Evolutionary conservation across 139 green algal genomes (phyloP), one percentile per base, ranked within the genome.

Genomic region (Micromonas commoda): DNA sequence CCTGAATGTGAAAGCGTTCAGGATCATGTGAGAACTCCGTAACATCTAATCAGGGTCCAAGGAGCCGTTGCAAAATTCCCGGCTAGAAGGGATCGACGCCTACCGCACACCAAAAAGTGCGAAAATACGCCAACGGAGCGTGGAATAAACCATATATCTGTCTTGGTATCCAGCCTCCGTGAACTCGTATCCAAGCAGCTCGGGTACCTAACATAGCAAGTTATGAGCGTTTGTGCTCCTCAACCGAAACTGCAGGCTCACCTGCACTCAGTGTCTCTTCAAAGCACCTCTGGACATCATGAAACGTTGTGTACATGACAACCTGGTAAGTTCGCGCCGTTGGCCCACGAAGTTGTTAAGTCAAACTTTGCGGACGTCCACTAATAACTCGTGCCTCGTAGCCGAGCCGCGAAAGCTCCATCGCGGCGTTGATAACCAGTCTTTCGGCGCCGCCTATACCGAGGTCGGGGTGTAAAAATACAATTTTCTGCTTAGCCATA

Each of bases 341-440:
- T 1, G 35, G 34, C n/a, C 35, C 21, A 35, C 4, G 64, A 45
- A 2, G 64, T 3, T n/a, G n/a, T 1, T 71, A 71, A 37, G 34
- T n/a, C n/a, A n/a, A n/a, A n/a, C n/a, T n/a, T n/a, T n/a, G n/a
- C n/a, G n/a, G n/a, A n/a, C n/a, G n/a, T n/a, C n/a, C n/a, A n/a
- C n/a, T n/a, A n/a, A n/a, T n/a, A n/a, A 4, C 20, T 24, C 64
- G 16, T 33, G 35, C 64, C 20, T 73, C 76, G 79, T 98, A 91
- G 0, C 91, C 93, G 9, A 32, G 57, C 0, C 45, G 57, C 6
- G 84, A 79, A 2, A 99, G 86, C 83, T 98, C 95, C 0, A 84
- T 77, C 3, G 95, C 95, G 20, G 93, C 93, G 84, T 99, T 94
- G 1, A 99, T 91, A 6, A 99, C 87, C 3, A 98, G 87, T 9